phyloP scores from a whole-genome alignment of 495 filamentous ascomycete genomes.

The Neurospora hispaniola region DNA sequence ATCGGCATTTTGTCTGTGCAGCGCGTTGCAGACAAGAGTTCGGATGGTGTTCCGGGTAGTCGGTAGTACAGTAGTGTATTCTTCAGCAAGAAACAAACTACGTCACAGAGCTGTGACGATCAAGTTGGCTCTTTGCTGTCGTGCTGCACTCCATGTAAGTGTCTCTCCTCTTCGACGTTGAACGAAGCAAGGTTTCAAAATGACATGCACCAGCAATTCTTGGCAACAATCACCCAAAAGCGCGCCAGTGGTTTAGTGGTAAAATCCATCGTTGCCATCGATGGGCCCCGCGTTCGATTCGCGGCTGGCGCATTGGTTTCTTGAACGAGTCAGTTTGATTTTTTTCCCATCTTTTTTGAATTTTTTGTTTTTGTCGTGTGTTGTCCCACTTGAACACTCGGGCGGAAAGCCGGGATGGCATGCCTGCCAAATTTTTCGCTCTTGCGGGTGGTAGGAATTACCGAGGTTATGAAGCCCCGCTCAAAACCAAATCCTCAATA shows the following conservation, averaged over 20 bases:
- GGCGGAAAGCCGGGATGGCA: too few relatives aligned
- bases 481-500: not conserved
- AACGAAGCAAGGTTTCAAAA: not conserved
- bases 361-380: not conserved
- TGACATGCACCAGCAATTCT: not conserved
- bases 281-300: conserved; percentile 44
- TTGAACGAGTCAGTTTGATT: not conserved
- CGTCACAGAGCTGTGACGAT: too few relatives aligned
- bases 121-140: too few relatives aligned
- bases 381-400: not conserved
- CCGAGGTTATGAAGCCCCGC: too few relatives aligned
- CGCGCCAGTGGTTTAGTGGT: conserved; percentile 38
- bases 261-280: conserved; percentile 46
- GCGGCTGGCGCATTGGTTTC: conserved; percentile 30
- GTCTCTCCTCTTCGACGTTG: too few relatives aligned
- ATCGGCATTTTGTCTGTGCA: not conserved
- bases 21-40: not conserved
- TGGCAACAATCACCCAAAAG: not conserved
- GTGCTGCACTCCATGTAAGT: too few relatives aligned
- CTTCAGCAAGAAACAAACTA: not conserved
- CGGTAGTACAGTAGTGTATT: not conserved
- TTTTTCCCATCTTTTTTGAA: not conserved
- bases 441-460: too few relatives aligned
- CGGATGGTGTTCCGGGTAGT: not conserved
- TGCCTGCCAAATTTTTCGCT: too few relatives aligned